Evolutionary conservation across 257 asterid species (phyloP), one percentile per base, ranked within the genome.

Genomic region (Verbascum thapsus): DNA sequence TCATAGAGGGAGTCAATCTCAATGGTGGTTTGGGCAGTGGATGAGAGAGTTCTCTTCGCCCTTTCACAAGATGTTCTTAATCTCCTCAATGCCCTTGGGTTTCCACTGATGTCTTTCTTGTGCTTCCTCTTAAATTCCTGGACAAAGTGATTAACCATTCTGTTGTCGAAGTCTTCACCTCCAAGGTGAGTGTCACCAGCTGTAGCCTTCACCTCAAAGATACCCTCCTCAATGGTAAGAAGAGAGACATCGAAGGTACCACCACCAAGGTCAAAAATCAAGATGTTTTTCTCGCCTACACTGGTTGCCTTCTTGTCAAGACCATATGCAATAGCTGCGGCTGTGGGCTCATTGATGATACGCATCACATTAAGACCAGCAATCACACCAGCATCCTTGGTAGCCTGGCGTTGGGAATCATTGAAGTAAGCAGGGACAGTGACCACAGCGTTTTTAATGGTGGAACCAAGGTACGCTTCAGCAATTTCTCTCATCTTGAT

Each of bases 41-140:
- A 87, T 2, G 96, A 88, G 11, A 88, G 84, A n/a, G 96, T 88
- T 44, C 96, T 83, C 85, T 87, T 87, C 10, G 95, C 96, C 68
- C 96, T 74, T 73, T 88, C 95, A 62, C 96, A 88, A 12, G 96
- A 71, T 2, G 91, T 88, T 45, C 96, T 85, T 70, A 88, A 71
- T 43, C 96, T 58, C 53, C 94, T 77, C 69, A 83, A 51, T 19
- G 96, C 91, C 55, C 96, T 83, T 0, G 88, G 87, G 71, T 83
- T 83, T 1, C 96, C 94, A 8, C 64, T 81, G 11, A 88, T 88
- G 64, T 88, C 95, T 57, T 88, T 88, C 86, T 88, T 88, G 76
- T 83, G 50, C 91, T 88, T 83, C 61, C 96, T 85, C 89, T 83
- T 88, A 42, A 88, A 88, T 41, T 88, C 96, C 69, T 85, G 96